Evolutionary conservation across 1,139 yeast genomes (phyloP).

Genomic region (Diutina catenulata): DNA sequence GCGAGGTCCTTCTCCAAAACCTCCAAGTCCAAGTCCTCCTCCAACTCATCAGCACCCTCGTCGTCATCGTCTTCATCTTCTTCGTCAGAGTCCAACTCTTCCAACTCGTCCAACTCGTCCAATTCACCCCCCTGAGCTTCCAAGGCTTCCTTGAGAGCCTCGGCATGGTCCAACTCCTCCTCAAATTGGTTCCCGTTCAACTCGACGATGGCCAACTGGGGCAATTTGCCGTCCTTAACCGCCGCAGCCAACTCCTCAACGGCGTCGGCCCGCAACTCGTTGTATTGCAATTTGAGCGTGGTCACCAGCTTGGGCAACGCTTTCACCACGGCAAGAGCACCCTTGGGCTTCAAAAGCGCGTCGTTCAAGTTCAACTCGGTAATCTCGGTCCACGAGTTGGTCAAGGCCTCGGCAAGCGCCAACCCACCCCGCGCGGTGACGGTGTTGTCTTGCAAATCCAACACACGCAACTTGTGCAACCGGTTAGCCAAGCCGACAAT

Average conservation of each 20-base stretch:
- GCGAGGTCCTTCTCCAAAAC: constrained; percentile 50
- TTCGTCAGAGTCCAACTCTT: constrained; percentile 78
- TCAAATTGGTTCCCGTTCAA: constrained; percentile 83
- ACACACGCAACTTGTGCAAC: constrained; percentile 47
- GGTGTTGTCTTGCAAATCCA: constrained; percentile 93
- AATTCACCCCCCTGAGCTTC: constrained; percentile 76
- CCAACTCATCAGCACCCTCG: constrained; percentile 42
- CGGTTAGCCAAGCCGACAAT: constrained; percentile 58
- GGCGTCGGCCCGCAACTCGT: constrained; percentile 67
- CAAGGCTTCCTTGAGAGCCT: constrained; percentile 20
- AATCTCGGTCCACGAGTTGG: constrained; percentile 36
- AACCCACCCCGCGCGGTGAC: constrained; percentile 67
- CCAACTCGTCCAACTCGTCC: constrained; percentile 90
- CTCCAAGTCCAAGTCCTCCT: constrained; percentile 41
- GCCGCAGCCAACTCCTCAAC: constrained; percentile 45
- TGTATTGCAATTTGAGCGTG: constrained; percentile 69
- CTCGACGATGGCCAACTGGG: constrained; percentile 56
- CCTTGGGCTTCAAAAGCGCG: constrained; percentile 71
- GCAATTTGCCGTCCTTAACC: constrained; percentile 33
- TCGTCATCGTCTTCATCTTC: constrained; percentile 66
- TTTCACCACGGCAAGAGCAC: constrained; percentile 45
- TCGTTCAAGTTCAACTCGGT: constrained; percentile 80
- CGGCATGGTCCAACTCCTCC: constrained; percentile 28
- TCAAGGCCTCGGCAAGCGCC: constrained; percentile 35
- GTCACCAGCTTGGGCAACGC: constrained; percentile 19